A percentile compares a stretch with the other conserved stretches of the same genome.
phyloP scores from a whole-genome alignment of 225 moss, liverwort and hornwort species.

The Ulota crispa region DNA sequence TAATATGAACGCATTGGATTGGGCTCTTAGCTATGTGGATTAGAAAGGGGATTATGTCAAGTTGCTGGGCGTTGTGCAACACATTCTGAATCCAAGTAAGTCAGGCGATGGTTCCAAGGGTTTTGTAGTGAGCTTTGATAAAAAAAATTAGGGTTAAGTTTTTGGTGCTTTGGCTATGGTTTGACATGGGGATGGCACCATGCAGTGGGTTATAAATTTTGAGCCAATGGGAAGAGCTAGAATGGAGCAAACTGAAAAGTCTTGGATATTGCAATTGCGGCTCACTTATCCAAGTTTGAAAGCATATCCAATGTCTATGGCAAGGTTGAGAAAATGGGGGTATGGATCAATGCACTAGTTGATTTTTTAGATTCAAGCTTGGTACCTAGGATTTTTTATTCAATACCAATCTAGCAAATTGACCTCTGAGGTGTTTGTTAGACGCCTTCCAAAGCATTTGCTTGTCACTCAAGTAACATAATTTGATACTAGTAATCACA shows the following conservation, averaged over 20 bases:
- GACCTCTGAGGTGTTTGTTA: not conserved
- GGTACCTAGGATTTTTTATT: not conserved
- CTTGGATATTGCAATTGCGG: conserved; percentile 34
- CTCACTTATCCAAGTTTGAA: conserved; percentile 27
- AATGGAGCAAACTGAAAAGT: conserved; percentile 49
- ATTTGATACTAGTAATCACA: not conserved
- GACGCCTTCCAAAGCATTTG: not conserved
- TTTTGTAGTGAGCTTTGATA: not conserved
- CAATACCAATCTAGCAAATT: not conserved
- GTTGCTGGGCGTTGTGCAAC: conserved; percentile 43
- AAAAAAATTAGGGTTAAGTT: not conserved
- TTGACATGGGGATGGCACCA: not conserved
- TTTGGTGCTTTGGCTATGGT: not conserved
- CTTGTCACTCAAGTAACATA: not conserved
- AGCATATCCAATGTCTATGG: conserved; percentile 36
- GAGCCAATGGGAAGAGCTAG: conserved; percentile 58
- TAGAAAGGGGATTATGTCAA: conserved; percentile 45
- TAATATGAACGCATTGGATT: conserved; percentile 40
- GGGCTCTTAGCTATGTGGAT: conserved; percentile 42
- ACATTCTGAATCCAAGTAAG: conserved; percentile 59
- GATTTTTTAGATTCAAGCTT: not conserved
- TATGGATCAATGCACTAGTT: conserved; percentile 5
- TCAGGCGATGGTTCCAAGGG: not conserved
- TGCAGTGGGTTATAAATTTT: conserved; percentile 62
- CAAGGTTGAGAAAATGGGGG: conserved; percentile 48